Evolutionary conservation across 805 yeast genomes (phyloP), one percentile per base, ranked within the genome.

Genomic region (Candida ponderosae): DNA sequence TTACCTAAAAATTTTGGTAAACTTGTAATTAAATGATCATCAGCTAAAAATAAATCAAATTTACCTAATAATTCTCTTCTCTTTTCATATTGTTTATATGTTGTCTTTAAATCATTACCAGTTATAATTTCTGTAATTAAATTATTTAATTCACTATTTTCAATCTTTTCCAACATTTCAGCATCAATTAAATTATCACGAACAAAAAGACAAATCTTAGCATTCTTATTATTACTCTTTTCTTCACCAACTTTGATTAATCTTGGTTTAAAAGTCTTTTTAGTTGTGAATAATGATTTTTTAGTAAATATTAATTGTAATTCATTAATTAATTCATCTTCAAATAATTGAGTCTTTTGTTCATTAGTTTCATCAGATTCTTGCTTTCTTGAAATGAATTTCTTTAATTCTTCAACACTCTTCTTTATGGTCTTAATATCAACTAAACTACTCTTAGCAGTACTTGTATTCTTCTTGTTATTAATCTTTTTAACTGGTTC

Each of bases 1-100:
- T 85, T 84, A 39, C 97, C 96, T 45, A 93, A 65, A 28, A 84
- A 62, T 49, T 79, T 76, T 34, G 98, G 98, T 61, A 93, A 70
- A 41, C 84, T 67, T 21, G 88, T 76, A 37, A 87, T 68, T 33
- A 90, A 66, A 28, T 81, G 79, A 44, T 88, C 96, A 62, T 93
- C 98, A 37, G 86, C 80, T 31, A 93, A 56, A 59, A 93, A 85
- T 42, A 87, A 46, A 50, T 88, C 95, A 55, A 74, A 84, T 40
- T 76, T 78, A 14, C 68, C 57, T 31, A 71, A 60, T 42, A 93
- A 74, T 44, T 78, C 80, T 57, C 97, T 79, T 59, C 88, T 79
- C 41, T 88, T 80, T 60, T 93, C 97, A 51, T 66, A 93, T n/a
- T 85, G 76, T 63, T 87, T 87, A 70, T 78, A 90, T 42, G 81